Evolutionary conservation across 2,329 filamentous ascomycete species (phyloP), one percentile per base, ranked within the genome.

Genomic region (Fusarium sororula): DNA sequence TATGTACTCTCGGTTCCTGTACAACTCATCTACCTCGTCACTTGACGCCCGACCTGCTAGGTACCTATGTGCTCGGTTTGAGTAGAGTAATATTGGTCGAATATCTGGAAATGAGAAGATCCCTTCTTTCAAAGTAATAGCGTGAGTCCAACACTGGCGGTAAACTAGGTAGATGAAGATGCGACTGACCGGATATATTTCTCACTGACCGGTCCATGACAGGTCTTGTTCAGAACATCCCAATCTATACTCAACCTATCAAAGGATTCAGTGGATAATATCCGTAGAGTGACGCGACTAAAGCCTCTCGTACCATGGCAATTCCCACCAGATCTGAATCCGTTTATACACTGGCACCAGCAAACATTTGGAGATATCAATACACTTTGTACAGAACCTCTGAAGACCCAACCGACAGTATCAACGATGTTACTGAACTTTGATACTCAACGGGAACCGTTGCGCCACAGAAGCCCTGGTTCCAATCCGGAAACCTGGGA

Each of bases 231-330:
- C 22, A 58, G 32, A 47, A 63, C 26, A 41, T 35, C 13, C 15
- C 20, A 22, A 37, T 44, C 12, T 10, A 53, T 26, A 13, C 24
- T 44, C 26, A 38, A 60, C 18, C 38, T 20, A 37, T 37, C 26
- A 24, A 32, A 48, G 28, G 38, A 32, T 54, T 28, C 37, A 37
- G n/a, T 56, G 53, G 56, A n/a, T 61, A 30, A 38, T 12, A 37
- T 35, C 32, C 32, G 32, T 9, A 57, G 12, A 57, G 56, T 68
- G 67, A 63, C 59, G 58, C 47, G 59, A 66, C 58, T 28, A 39
- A 22, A 32, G 41, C 24, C 17, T 48, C 38, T 50, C 41, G 63
- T 72, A 53, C 44, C 62, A 42, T 35, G 37, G 44, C 30, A 35
- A 47, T 24, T 18, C 42, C 47, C 38, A 50, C 37, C 45, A 42